Evolutionary conservation across 2,329 filamentous ascomycete genomes (phyloP).

Genomic region (Alternaria arbusti): DNA sequence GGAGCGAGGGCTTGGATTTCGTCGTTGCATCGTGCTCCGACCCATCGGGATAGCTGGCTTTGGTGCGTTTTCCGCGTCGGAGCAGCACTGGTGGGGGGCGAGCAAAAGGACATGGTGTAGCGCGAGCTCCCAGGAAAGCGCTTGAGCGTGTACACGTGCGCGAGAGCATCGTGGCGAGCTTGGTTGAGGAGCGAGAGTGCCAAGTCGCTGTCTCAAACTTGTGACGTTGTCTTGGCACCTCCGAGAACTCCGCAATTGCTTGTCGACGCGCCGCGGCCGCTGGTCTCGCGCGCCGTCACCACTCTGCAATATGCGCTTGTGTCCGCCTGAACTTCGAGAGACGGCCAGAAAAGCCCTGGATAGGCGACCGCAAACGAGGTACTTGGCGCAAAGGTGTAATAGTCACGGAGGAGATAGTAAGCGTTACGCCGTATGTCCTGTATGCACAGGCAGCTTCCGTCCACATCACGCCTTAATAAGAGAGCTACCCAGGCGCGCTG

Average conservation of each 20-base stretch:
- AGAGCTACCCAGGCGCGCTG: neutral
- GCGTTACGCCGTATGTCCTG: too few species aligned
- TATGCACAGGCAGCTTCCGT: too few species aligned
- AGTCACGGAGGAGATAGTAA: too few species aligned
- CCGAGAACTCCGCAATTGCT: conserved; percentile 29
- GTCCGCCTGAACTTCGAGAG: too few species aligned
- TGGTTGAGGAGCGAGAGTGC: neutral
- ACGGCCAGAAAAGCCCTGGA: too few species aligned
- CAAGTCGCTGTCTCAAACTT: conserved; percentile 15
- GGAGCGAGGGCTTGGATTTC: neutral
- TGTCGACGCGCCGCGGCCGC: neutral
- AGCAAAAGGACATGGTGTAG: conserved; percentile 24
- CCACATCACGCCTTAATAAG: neutral
- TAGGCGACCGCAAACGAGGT: too few species aligned
- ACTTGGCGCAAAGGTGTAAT: too few species aligned
- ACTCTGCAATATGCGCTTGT: neutral
- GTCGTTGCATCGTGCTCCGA: conserved; percentile 3
- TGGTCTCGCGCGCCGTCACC: neutral
- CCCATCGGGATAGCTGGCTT: conserved; percentile 13
- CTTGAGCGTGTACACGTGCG: conserved; percentile 33
- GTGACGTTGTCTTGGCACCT: conserved; percentile 26
- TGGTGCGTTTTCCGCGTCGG: conserved; percentile 30
- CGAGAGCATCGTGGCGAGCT: conserved; percentile 20
- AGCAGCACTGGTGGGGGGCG: conserved; percentile 23
- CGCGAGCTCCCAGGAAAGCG: conserved; percentile 29